phyloP scores from a whole-genome alignment of 2,329 filamentous ascomycete genomes.

The Aureobasidium musti region DNA sequence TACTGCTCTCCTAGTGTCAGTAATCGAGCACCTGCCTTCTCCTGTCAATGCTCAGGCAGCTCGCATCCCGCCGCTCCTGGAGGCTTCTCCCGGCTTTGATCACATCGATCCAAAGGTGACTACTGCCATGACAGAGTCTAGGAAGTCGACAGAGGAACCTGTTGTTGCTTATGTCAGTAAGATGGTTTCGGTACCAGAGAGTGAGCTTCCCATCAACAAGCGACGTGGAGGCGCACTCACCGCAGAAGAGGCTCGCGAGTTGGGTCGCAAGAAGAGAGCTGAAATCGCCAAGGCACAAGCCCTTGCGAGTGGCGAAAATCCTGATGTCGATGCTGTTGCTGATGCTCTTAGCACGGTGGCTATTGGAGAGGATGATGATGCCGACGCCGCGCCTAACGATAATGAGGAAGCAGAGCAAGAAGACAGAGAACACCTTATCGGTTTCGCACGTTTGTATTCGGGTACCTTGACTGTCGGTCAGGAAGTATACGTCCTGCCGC shows the following conservation, averaged over 20 bases:
- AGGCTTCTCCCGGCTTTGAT: constrained; percentile 74
- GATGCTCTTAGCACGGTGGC: constrained; percentile 63
- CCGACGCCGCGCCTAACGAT: constrained; percentile 32
- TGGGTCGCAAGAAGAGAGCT: constrained; percentile 84
- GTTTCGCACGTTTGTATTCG: constrained; percentile 92
- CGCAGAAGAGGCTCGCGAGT: constrained; percentile 84
- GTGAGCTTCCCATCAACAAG: constrained; percentile 86
- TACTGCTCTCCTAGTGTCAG: constrained; percentile 87
- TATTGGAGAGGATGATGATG: constrained; percentile 54
- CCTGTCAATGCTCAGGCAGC: constrained; percentile 77
- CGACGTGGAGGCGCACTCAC: constrained; percentile 70
- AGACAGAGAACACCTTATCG: constrained; percentile 86
- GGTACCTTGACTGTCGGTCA: constrained; percentile 88
- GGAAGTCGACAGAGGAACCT: constrained; percentile 67
- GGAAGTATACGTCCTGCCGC: constrained; percentile 83
- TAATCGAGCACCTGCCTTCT: constrained; percentile 88
- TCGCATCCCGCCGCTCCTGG: constrained; percentile 75
- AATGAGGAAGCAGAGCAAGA: constrained; percentile 54
- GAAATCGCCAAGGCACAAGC: constrained; percentile 81
- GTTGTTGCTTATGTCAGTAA: constrained; percentile 96
- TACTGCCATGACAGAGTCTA: constrained; percentile 81
- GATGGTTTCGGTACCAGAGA: constrained; percentile 94
- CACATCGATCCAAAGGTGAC: constrained; percentile 69
- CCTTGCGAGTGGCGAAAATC: constrained; percentile 49
- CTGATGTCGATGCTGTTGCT: constrained; percentile 59